Conservation (phyloP, 2,329 filamentous ascomycete species). For the Pestalotiopsis sp. region DNA sequence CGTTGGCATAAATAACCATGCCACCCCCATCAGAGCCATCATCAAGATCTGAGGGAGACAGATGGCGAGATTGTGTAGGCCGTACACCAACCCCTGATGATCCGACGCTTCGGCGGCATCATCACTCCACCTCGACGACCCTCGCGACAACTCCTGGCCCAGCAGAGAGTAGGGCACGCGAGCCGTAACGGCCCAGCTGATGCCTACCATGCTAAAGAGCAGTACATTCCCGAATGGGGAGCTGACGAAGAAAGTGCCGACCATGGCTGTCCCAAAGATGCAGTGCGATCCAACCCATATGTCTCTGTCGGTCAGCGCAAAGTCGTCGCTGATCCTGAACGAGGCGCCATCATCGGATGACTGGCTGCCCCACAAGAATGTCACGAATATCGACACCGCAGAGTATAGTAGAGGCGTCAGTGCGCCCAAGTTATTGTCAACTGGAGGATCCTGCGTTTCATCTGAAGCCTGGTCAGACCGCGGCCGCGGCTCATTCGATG, state of each 20-base stretch:
- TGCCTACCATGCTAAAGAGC: neutral
- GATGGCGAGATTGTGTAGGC: slow-evolving; percentile 1
- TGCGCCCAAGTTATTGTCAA: neutral
- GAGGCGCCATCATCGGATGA: neutral
- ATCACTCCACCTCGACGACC: neutral
- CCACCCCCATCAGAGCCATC: neutral
- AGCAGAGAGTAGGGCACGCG: neutral
- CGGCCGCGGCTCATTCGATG: neutral
- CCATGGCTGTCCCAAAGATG: neutral
- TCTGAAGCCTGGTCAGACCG: neutral
- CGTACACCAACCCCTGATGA: neutral
- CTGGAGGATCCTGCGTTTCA: neutral
- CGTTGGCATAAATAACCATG: neutral
- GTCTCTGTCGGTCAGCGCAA: neutral
- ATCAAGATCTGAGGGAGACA: slow-evolving; percentile 5
- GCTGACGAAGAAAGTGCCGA: slow-evolving; percentile 1
- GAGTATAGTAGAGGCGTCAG: neutral
- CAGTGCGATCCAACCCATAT: slow-evolving; percentile 1
- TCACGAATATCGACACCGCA: neutral
- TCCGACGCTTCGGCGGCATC: neutral
- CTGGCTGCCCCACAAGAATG: neutral
- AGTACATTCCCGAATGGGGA: neutral
- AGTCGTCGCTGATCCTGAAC: neutral
- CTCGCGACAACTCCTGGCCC: neutral
- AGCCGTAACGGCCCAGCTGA: neutral